phyloP scores from a whole-genome alignment of 306 rosid genomes.

The Cyclanthera cordifolia region DNA sequence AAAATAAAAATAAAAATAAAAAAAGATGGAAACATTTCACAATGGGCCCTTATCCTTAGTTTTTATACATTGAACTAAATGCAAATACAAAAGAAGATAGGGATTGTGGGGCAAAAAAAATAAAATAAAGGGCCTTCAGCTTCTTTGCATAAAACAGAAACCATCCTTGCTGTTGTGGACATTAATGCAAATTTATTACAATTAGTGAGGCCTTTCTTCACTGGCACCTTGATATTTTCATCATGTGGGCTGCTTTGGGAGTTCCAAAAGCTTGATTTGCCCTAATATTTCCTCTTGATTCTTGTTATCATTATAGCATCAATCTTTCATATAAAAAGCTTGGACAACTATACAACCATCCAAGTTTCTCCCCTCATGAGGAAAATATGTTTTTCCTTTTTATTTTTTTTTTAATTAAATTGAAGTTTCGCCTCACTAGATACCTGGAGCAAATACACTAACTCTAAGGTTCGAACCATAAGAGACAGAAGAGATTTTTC shows the following conservation, averaged over 20 bases:
- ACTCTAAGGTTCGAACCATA: too few relatives aligned
- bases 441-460: too few relatives aligned
- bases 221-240: constrained; percentile 26
- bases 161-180: constrained; percentile 32
- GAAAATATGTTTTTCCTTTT: too few relatives aligned
- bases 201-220: constrained; percentile 23
- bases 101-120: background rate
- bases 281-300: constrained; percentile 6
- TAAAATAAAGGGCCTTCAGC: too few relatives aligned
- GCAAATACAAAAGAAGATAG: constrained; percentile 10
- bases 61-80: background rate
- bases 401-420: too few relatives aligned
- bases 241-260: constrained; percentile 38
- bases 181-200: constrained; percentile 21
- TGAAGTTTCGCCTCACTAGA: too few relatives aligned
- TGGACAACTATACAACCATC: background rate
- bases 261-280: constrained; percentile 30
- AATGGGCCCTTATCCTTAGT: background rate
- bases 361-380: background rate
- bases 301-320: constrained; percentile 3
- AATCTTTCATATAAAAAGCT: background rate
- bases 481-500: too few relatives aligned
- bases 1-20: background rate
- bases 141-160: background rate
- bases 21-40: background rate